A percentile compares a stretch with the other conserved stretches of the same genome.
These are phyloP conservation scores for Phytopythium helicoides DNA, from an alignment of 352 stramenopile genomes.

Conservation along the genomic window DNA sequence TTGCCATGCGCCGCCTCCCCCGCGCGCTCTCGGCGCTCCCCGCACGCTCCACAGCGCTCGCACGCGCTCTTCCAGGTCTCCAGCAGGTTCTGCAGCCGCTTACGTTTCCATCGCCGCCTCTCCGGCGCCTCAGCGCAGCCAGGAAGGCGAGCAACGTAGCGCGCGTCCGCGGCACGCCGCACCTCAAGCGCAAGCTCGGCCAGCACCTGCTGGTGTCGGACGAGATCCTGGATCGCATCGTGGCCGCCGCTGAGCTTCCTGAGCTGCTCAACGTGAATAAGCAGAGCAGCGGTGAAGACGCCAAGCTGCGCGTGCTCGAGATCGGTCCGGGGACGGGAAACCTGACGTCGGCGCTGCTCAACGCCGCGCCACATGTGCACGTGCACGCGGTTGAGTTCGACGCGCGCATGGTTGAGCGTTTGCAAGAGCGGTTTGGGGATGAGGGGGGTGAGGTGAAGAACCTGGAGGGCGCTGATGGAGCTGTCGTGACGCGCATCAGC, in stretches of 20 bases:
- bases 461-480: not conserved
- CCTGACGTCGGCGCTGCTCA: slow-evolving; percentile 75
- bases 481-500: slow-evolving; percentile 1
- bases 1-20: not conserved
- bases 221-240: slow-evolving; percentile 58
- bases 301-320: slow-evolving; percentile 63
- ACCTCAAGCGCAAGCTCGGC: slow-evolving; percentile 80
- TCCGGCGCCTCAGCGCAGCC: not conserved
- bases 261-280: slow-evolving; percentile 20
- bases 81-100: not conserved
- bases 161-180: slow-evolving; percentile 49
- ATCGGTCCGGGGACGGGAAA: slow-evolving; percentile 86
- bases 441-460: slow-evolving; percentile 3
- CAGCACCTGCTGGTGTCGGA: slow-evolving; percentile 79
- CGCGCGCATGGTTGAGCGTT: slow-evolving; percentile 64
- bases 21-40: not conserved
- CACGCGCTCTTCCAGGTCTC: not conserved
- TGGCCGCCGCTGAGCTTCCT: slow-evolving; percentile 53
- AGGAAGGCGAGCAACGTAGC: slow-evolving; percentile 29
- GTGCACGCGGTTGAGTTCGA: slow-evolving; percentile 80
- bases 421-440: slow-evolving; percentile 53
- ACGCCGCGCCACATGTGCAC: slow-evolving; percentile 35
- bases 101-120: not conserved
- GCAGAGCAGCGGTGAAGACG: not conserved
- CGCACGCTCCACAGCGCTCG: not conserved